Percentiles rank a stretch among this genome's conserved stretches.
phyloP scores from a whole-genome alignment of 352 stramenopile genomes.

The Saprolegnia parasitica region DNA sequence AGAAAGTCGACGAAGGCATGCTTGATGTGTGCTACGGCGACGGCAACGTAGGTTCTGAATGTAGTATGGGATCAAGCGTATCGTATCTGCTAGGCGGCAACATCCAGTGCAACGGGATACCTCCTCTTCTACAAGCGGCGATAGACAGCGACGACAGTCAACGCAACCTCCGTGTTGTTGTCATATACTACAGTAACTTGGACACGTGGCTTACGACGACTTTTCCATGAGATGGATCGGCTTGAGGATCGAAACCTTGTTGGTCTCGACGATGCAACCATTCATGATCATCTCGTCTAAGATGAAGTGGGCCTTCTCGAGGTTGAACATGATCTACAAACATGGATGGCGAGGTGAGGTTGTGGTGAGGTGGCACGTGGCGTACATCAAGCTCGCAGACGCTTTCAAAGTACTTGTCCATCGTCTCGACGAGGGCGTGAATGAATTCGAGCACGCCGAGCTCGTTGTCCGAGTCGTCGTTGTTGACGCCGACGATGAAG shows the following conservation, averaged over 20 bases:
- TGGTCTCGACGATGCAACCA: constrained; percentile 98
- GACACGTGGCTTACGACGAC: constrained; percentile 48
- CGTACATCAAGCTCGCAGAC: constrained; percentile 89
- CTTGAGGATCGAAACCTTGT: constrained; percentile 98
- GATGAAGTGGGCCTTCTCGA: constrained; percentile 90
- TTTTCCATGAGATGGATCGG: constrained; percentile 99
- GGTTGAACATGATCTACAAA: constrained; percentile 88
- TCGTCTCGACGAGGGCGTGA: constrained; percentile 98
- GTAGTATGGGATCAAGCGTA: background rate
- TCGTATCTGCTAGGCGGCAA: background rate
- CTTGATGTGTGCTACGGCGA: constrained; percentile 17
- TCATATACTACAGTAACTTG: background rate
- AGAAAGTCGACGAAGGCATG: constrained; percentile 25
- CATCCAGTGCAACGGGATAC: constrained; percentile 24
- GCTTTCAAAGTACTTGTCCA: constrained; percentile 99
- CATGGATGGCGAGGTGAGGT: constrained; percentile 9
- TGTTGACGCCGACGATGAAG: constrained; percentile 99
- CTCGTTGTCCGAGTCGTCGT: constrained; percentile 97
- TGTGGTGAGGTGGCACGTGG: constrained; percentile 2
- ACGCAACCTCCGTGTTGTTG: constrained; percentile 2
- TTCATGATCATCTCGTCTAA: constrained; percentile 98
- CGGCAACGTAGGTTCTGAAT: background rate
- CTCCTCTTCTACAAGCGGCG: constrained; percentile 25
- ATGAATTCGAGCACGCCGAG: constrained; percentile 99
- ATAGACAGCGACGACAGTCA: background rate